Evolutionary conservation across 306 rosid genomes (phyloP).

Genomic region (Trifolium subterraneum): DNA sequence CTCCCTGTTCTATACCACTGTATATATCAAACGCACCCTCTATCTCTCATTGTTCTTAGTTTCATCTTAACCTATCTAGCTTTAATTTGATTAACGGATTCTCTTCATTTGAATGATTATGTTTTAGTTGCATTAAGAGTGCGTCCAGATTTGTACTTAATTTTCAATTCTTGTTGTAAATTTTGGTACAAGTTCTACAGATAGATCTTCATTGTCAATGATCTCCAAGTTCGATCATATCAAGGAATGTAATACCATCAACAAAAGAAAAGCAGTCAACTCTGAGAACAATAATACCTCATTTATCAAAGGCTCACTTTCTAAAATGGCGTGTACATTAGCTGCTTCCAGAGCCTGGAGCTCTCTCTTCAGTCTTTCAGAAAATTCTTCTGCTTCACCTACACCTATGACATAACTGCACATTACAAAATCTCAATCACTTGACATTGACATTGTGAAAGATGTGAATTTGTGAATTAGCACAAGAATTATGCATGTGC

Average conservation of each 20-base stretch:
- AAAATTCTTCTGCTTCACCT: constrained; percentile 98
- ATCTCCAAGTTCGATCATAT: not conserved
- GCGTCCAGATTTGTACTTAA: not conserved
- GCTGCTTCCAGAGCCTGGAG: constrained; percentile 98
- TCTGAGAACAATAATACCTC: constrained; percentile 57
- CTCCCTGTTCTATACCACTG: not conserved
- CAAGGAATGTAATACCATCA: constrained; percentile 17
- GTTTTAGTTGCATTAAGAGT: constrained; percentile 3
- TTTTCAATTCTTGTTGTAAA: too few species aligned
- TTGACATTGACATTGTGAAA: constrained; percentile 35
- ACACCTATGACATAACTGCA: constrained; percentile 94
- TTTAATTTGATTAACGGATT: not conserved
- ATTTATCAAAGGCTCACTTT: constrained; percentile 87
- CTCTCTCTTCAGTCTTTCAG: constrained; percentile 96
- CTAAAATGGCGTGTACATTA: constrained; percentile 95
- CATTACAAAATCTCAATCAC: constrained; percentile 27
- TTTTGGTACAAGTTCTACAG: not conserved
- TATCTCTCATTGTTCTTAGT: not conserved
- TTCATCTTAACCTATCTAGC: not conserved
- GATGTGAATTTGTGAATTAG: constrained; percentile 3
- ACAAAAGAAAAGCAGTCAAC: constrained; percentile 35
- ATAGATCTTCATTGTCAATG: not conserved
- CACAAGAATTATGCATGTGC: constrained; percentile 20
- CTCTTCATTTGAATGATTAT: not conserved
- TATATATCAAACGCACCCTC: not conserved